Conservation (phyloP, 495 filamentous ascomycete genomes). For the Pyronema omphalodes region DNA sequence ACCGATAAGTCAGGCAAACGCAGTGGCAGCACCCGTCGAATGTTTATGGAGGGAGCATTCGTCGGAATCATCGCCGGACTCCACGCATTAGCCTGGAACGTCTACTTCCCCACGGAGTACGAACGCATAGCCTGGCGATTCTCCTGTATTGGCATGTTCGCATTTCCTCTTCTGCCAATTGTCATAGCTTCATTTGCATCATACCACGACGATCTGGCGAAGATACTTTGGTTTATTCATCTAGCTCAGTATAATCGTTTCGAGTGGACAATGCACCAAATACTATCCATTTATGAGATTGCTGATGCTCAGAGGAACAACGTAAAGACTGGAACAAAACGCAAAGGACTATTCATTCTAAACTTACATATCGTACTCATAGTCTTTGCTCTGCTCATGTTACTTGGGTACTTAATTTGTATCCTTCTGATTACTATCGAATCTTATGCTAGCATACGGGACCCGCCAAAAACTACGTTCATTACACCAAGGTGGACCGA, state of each 20-base stretch:
- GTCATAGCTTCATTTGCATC: neutral
- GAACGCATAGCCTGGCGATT: slow-evolving; percentile 4
- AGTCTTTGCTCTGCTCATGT: neutral
- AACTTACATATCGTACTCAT: neutral
- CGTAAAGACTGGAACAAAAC: no score
- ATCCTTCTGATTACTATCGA: slow-evolving; percentile 2
- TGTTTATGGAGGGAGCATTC: neutral
- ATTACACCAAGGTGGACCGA: slow-evolving; percentile 1
- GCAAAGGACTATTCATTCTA: no score
- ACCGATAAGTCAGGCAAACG: no score
- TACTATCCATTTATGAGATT: no score
- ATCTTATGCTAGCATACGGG: slow-evolving; percentile 7
- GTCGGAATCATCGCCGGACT: neutral
- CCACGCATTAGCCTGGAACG: slow-evolving; percentile 7
- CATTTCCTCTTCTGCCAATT: neutral
- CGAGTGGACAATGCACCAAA: no score
- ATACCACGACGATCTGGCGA: neutral
- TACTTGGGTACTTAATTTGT: neutral
- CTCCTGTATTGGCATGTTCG: slow-evolving; percentile 7
- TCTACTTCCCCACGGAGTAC: neutral
- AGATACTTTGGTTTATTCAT: neutral
- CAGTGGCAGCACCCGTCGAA: no score
- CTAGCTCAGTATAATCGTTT: no score
- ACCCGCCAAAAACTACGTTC: slow-evolving; percentile 1
- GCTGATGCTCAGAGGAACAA: neutral